Conservation (phyloP, 495 filamentous ascomycete genomes). For the Bathelium albidoporum region DNA sequence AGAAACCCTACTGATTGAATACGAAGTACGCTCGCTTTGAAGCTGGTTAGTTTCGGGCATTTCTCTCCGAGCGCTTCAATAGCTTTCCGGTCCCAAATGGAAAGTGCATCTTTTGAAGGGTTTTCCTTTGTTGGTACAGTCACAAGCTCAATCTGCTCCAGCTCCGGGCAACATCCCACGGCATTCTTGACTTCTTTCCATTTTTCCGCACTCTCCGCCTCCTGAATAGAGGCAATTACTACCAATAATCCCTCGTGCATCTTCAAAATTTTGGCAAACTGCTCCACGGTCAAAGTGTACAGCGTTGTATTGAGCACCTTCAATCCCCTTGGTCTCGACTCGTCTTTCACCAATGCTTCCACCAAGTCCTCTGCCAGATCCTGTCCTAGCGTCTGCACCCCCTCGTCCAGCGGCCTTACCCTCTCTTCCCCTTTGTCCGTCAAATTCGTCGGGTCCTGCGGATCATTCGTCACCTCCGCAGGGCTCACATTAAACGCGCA, state of each 20-base stretch:
- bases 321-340: slow-evolving; percentile 18
- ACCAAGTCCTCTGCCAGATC: slow-evolving; percentile 9
- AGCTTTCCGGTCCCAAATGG: not conserved
- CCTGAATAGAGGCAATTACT: slow-evolving; percentile 18
- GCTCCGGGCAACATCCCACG: slow-evolving; percentile 12
- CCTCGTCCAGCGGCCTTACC: slow-evolving; percentile 12
- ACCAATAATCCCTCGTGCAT: slow-evolving; percentile 20
- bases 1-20: not conserved
- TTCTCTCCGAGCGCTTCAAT: not conserved
- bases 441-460: slow-evolving; percentile 12
- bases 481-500: slow-evolving; percentile 22
- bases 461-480: slow-evolving; percentile 19
- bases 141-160: slow-evolving; percentile 27
- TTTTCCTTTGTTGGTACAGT: not conserved
- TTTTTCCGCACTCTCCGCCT: slow-evolving; percentile 14
- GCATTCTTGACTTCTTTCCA: slow-evolving; percentile 18
- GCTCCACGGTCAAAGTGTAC: slow-evolving; percentile 17
- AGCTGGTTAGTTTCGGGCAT: not conserved
- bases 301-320: slow-evolving; percentile 23
- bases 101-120: not conserved
- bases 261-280: slow-evolving; percentile 17
- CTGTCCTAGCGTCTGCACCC: slow-evolving; percentile 21
- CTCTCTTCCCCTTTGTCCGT: slow-evolving; percentile 7
- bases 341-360: slow-evolving; percentile 18
- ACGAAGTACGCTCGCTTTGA: not conserved